Evolutionary conservation across 1,284 basidiomycete species (phyloP).

Genomic region (Bjerkandera adusta): DNA sequence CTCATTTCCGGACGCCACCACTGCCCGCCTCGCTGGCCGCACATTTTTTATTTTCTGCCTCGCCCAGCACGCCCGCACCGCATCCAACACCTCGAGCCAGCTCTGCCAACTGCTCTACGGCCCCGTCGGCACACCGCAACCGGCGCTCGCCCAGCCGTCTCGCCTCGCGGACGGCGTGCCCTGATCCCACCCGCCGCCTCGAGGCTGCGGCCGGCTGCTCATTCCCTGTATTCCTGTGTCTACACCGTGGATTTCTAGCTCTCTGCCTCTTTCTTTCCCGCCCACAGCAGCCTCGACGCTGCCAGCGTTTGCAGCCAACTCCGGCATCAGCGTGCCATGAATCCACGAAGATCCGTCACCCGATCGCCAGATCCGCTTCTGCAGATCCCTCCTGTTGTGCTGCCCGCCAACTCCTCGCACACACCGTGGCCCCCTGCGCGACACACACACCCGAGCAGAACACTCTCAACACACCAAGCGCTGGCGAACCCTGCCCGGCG

Average conservation of each 20-base stretch:
- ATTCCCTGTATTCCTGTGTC: too few relatives aligned
- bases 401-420: constrained; percentile 3
- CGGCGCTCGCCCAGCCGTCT: not conserved
- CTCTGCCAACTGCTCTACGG: too few relatives aligned
- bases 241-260: too few relatives aligned
- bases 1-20: too few relatives aligned
- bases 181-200: not conserved
- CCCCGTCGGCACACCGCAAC: not conserved
- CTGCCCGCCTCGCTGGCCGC: too few relatives aligned
- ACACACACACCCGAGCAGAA: too few relatives aligned
- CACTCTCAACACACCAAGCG: too few relatives aligned
- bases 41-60: too few relatives aligned
- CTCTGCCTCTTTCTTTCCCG: too few relatives aligned
- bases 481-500: constrained; percentile 2
- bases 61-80: too few relatives aligned
- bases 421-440: constrained; percentile 4
- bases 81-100: too few relatives aligned
- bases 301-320: constrained; percentile 1
- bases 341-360: constrained; percentile 22
- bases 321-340: constrained; percentile 8
- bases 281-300: not conserved
- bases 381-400: constrained; percentile 13
- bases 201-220: too few relatives aligned
- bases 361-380: constrained; percentile 28
- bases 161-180: constrained; percentile 1